Evolutionary conservation across 169 alveolate genomes (phyloP).

Genomic region (Plasmodium adleri): DNA sequence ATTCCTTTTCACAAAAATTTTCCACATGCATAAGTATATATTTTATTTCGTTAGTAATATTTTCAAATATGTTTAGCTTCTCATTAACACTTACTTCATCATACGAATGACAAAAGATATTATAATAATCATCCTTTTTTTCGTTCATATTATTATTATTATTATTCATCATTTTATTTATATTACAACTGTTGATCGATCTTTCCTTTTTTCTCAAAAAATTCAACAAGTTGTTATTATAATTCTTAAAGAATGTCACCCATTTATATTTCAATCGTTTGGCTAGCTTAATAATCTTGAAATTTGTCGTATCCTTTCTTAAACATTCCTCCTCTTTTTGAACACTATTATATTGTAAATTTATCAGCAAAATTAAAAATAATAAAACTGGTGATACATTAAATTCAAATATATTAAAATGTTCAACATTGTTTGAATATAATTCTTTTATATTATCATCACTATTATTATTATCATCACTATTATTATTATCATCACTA

Average conservation of each 20-base stretch:
- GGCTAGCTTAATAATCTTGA: slow-evolving; percentile 34
- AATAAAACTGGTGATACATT: slow-evolving; percentile 68
- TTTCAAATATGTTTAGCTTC: slow-evolving; percentile 9
- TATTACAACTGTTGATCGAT: not conserved
- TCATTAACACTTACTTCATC: not conserved
- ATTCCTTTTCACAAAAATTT: slow-evolving; percentile 53
- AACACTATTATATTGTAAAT: slow-evolving; percentile 48
- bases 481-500: not conserved
- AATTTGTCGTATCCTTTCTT: slow-evolving; percentile 14
- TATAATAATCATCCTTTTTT: not conserved
- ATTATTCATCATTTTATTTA: not conserved
- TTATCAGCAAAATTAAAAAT: slow-evolving; percentile 56
- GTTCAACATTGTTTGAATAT: not conserved
- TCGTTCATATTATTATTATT: not conserved
- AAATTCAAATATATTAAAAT: slow-evolving; percentile 48
- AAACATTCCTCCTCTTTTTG: slow-evolving; percentile 11
- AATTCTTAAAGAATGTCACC: slow-evolving; percentile 52
- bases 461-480: not conserved
- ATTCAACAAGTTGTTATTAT: slow-evolving; percentile 18
- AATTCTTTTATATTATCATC: not conserved
- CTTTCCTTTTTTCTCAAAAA: slow-evolving; percentile 34
- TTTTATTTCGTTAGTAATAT: slow-evolving; percentile 42
- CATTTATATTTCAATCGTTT: slow-evolving; percentile 51
- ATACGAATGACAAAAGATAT: not conserved
- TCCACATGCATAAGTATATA: slow-evolving; percentile 40